Evolutionary conservation across 2,329 filamentous ascomycete genomes (phyloP), one percentile per base, ranked within the genome.

Genomic region (Paracoccidioides brasiliensis): DNA sequence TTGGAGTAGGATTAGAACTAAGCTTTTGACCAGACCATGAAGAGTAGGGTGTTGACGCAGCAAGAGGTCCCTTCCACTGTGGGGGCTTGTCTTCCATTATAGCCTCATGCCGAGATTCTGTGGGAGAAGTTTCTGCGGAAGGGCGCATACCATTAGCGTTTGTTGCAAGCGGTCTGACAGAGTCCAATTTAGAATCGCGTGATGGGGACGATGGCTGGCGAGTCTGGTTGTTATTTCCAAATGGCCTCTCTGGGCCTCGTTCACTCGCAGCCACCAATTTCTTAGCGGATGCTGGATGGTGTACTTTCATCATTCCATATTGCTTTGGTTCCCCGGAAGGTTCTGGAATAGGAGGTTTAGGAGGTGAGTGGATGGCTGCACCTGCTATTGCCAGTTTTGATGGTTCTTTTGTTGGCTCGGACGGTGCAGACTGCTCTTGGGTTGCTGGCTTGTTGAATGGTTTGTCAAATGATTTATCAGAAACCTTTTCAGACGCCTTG

Each of bases 231-330:
- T 60, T 57, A 14, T 57, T 41, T 6, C 59, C 28, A 22, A 58
- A 56, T 30, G 66, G 53, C 56, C 70, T 73, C 38, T 74, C 69
- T 43, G 64, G 55, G 14, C 58, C 62, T 54, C 64, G 66, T 51
- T 73, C 69, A 56, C 64, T 66, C 32, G 67, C 65, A 48, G 67
- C 63, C 46, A 69, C 66, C 44, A 74, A 61, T 61, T 72, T 75
- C 62, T 74, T 75, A 33, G 80, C 75, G 5, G 76, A 69, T 56
- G 80, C 78, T 33, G 79, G 72, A 61, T 78, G 77, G 63, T 81
- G 79, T 8, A 81, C 76, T 66, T 80, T 82, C 75, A 81, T 81
- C 76, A 81, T 76, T 45, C 79, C 79, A 66, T 81, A 81, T 62
- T 81, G 79, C 56, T 79, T 78, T 30, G 80, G 75, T 58, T 78